phyloP scores from a whole-genome alignment of 2,329 filamentous ascomycete species.

The Orbilia quercus region DNA sequence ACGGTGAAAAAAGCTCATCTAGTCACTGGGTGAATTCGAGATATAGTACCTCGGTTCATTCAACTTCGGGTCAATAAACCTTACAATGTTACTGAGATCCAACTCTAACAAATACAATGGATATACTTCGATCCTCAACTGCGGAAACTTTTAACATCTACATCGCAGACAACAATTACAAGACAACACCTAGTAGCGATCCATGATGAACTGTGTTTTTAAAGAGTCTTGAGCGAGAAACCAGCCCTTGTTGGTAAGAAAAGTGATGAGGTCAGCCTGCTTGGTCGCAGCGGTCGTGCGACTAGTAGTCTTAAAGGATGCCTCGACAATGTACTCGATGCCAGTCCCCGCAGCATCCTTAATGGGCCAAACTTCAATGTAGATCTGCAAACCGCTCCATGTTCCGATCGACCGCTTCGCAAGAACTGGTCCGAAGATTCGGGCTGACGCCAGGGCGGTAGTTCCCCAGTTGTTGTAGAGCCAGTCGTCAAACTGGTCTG shows the following conservation, averaged over 20 bases:
- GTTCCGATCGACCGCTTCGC: slow-evolving; percentile 61
- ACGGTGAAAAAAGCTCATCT: no score
- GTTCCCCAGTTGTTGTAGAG: slow-evolving; percentile 60
- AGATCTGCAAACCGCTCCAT: slow-evolving; percentile 61
- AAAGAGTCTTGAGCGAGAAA: slow-evolving; percentile 59
- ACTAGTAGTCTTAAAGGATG: slow-evolving; percentile 60
- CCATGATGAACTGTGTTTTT: slow-evolving; percentile 61
- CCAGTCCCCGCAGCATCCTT: slow-evolving; percentile 57
- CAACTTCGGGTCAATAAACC: no score
- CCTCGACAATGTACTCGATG: slow-evolving; percentile 61
- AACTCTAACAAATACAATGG: no score
- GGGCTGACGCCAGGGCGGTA: slow-evolving; percentile 57
- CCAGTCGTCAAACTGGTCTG: slow-evolving; percentile 62
- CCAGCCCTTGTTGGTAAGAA: slow-evolving; percentile 60
- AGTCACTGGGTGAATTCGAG: no score
- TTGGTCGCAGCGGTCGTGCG: slow-evolving; percentile 53
- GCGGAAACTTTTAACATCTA: no score
- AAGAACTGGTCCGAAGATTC: slow-evolving; percentile 62
- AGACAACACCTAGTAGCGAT: slow-evolving; percentile 58
- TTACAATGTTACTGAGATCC: no score
- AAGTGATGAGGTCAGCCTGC: slow-evolving; percentile 56
- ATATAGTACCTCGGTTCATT: no score
- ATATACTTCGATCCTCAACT: no score
- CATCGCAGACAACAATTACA: no score
- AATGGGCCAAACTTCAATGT: slow-evolving; percentile 62